A percentile compares a stretch with the other conserved stretches of the same genome.
Evolutionary conservation across 345 rosid species (phyloP).

Genomic region (Citrus mangshanensis): DNA sequence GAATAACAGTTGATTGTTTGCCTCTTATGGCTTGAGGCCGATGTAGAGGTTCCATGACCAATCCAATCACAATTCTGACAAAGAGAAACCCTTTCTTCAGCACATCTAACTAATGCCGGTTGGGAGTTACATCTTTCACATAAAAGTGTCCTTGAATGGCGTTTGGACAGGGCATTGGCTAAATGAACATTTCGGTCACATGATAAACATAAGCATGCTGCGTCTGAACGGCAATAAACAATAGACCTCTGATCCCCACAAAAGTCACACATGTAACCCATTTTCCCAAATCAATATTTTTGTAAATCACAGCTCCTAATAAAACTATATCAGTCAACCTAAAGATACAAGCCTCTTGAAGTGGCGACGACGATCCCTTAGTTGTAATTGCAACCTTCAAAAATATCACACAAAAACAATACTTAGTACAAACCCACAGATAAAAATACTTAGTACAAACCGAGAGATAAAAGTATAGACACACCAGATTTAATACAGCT

Average conservation of each 20-base stretch:
- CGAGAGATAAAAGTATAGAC: background rate
- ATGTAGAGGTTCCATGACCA: slow-evolving; percentile 57
- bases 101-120: slow-evolving; percentile 78
- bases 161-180: slow-evolving; percentile 87
- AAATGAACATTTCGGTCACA: slow-evolving; percentile 94
- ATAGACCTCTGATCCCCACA: slow-evolving; percentile 88
- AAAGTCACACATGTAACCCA: slow-evolving; percentile 94
- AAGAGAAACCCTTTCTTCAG: slow-evolving; percentile 73
- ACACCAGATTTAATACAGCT: background rate
- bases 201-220: slow-evolving; percentile 88
- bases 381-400: slow-evolving; percentile 20
- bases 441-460: background rate
- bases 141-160: slow-evolving; percentile 81
- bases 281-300: slow-evolving; percentile 30
- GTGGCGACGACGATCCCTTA: slow-evolving; percentile 1
- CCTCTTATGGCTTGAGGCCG: slow-evolving; percentile 59
- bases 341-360: slow-evolving; percentile 18
- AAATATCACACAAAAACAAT: background rate
- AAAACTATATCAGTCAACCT: slow-evolving; percentile 20
- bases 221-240: slow-evolving; percentile 95
- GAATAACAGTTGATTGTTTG: slow-evolving; percentile 76
- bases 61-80: slow-evolving; percentile 98
- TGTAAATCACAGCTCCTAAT: slow-evolving; percentile 8
- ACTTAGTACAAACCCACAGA: background rate
- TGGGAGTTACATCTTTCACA: slow-evolving; percentile 91